These are phyloP conservation scores for Leccinum sublutescens DNA, from an alignment of 768 basidiomycete species.

Conservation along the genomic window DNA sequence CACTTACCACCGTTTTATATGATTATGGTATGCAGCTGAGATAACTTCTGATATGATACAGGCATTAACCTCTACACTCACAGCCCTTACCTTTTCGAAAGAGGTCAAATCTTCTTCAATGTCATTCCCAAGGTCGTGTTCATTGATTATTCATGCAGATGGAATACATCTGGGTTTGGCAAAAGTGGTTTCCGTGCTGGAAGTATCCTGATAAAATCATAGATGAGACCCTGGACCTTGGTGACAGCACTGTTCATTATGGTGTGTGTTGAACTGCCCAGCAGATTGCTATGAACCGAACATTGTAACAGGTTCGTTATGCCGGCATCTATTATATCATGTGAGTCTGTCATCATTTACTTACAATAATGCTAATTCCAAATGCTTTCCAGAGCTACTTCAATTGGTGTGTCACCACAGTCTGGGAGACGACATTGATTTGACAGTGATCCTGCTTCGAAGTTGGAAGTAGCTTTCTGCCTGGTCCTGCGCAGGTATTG, in stretches of 20 bases:
- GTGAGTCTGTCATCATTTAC: background rate
- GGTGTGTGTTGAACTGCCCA: background rate
- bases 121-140: background rate
- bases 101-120: background rate
- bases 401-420: background rate
- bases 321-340: slow-evolving; percentile 2
- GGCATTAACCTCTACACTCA: background rate
- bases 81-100: background rate
- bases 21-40: background rate
- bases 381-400: background rate
- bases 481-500: background rate
- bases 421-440: background rate
- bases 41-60: background rate
- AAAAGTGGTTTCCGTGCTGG: background rate
- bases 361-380: background rate
- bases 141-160: background rate
- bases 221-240: background rate
- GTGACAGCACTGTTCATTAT: background rate
- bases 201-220: background rate
- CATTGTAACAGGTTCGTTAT: slow-evolving; percentile 10
- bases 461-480: background rate
- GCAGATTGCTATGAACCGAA: background rate
- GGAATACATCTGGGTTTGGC: background rate
- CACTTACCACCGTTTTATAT: background rate
- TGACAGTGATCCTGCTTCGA: background rate